Evolutionary conservation across 257 asterid species (phyloP).

Genomic region (Pogostemon cablin): DNA sequence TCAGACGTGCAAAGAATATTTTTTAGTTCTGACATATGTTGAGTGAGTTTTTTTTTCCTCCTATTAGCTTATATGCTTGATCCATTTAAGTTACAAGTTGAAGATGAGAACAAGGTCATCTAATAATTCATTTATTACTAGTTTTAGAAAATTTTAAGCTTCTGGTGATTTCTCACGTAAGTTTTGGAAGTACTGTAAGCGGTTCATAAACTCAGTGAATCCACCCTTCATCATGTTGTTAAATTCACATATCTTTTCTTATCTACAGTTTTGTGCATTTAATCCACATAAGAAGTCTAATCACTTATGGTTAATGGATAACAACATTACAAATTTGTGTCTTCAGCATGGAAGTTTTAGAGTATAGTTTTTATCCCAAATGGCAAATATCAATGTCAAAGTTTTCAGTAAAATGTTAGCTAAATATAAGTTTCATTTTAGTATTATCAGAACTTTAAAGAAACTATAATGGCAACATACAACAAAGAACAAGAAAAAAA

Average conservation of each 20-base stretch:
- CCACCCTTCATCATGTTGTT: background rate
- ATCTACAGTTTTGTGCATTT: background rate
- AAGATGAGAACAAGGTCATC: background rate
- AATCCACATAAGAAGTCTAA: conserved; percentile 5
- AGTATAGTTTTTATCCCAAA: too few relatives aligned
- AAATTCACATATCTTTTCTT: conserved; percentile 9
- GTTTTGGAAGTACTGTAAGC: too few relatives aligned
- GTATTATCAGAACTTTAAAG: background rate
- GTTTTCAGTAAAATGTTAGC: background rate
- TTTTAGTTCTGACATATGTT: background rate
- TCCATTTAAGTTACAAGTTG: background rate
- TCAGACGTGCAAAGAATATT: background rate
- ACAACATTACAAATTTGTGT: too few relatives aligned
- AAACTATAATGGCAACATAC: background rate
- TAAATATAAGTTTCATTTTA: conserved; percentile 3
- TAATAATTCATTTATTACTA: background rate
- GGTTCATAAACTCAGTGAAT: background rate
- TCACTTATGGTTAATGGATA: background rate
- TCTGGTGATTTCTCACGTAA: too few relatives aligned
- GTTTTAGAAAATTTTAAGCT: too few relatives aligned
- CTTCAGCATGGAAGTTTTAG: too few relatives aligned
- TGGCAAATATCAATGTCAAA: background rate
- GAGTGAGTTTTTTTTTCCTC: background rate
- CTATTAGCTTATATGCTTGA: conserved; percentile 8
- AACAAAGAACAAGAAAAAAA: conserved; percentile 1